phyloP scores from a whole-genome alignment of 768 basidiomycete species.

The Naganishia vaughanmartiniae region DNA sequence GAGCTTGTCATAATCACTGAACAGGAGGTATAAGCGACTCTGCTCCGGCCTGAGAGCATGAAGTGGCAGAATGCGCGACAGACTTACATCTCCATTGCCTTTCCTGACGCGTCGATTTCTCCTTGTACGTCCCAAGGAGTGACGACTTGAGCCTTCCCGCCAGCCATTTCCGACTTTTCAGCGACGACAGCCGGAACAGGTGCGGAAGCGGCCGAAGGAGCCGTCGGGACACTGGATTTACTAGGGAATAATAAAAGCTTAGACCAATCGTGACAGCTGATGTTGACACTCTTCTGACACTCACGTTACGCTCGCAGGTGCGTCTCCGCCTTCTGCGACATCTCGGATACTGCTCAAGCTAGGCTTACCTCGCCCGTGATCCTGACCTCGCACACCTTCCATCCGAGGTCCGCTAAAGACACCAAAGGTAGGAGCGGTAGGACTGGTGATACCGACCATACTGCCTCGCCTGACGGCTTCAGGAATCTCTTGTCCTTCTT shows the following conservation, averaged over 20 bases:
- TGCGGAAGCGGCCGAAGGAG: constrained; percentile 21
- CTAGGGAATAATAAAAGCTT: not conserved
- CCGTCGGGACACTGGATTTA: constrained; percentile 22
- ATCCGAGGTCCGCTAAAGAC: constrained; percentile 18
- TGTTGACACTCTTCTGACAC: not conserved
- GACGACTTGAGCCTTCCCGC: constrained; percentile 65
- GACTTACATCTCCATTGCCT: constrained; percentile 59
- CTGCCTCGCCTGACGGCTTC: constrained; percentile 48
- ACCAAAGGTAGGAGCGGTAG: constrained; percentile 11
- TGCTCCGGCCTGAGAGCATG: no score
- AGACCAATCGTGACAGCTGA: no score
- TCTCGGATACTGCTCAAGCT: constrained; percentile 32
- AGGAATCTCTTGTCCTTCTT: constrained; percentile 43
- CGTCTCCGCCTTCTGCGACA: constrained; percentile 1
- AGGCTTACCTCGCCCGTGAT: constrained; percentile 20
- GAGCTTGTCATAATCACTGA: constrained; percentile 95
- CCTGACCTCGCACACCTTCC: constrained; percentile 8
- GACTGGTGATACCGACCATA: constrained; percentile 28
- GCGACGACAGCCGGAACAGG: constrained; percentile 20
- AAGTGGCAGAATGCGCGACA: no score
- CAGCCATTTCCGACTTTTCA: constrained; percentile 8
- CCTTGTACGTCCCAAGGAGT: constrained; percentile 99
- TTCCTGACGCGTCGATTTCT: constrained; percentile 78
- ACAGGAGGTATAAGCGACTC: not conserved
- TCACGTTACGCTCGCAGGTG: constrained; percentile 5